Percentiles rank a stretch among this genome's conserved stretches.
phyloP scores from a whole-genome alignment of 2,329 filamentous ascomycete genomes.

The Scopulariopsis brevicaulis region DNA sequence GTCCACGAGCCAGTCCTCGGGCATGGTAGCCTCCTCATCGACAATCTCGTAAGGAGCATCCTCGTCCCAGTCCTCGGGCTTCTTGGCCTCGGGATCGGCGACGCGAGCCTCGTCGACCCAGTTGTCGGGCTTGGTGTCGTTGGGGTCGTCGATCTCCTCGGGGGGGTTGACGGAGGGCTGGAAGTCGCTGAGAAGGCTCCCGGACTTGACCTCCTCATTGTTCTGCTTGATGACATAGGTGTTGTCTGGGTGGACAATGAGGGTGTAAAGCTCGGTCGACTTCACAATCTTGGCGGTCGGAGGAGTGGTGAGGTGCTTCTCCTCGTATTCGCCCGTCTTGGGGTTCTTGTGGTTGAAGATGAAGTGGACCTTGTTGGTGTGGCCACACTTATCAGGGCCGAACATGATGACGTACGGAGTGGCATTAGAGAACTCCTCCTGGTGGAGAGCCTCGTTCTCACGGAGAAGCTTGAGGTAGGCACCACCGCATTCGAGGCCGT shows the following conservation, averaged over 20 bases:
- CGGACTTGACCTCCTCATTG: slow-evolving; percentile 77
- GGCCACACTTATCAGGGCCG: slow-evolving; percentile 96
- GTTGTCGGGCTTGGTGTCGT: slow-evolving; percentile 87
- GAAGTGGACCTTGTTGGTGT: slow-evolving; percentile 97
- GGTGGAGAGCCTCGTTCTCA: slow-evolving; percentile 92
- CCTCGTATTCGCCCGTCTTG: slow-evolving; percentile 98
- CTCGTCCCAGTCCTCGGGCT: slow-evolving; percentile 99
- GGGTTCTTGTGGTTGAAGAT: slow-evolving; percentile 99
- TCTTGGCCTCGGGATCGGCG: slow-evolving; percentile 80
- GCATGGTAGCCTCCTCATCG: slow-evolving; percentile 82
- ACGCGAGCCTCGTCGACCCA: slow-evolving; percentile 96
- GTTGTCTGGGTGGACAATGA: slow-evolving; percentile 95
- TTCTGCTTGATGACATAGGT: slow-evolving; percentile 89
- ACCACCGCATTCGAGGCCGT: slow-evolving; percentile 93
- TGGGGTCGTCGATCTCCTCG: slow-evolving; percentile 87
- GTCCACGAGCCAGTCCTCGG: slow-evolving; percentile 91
- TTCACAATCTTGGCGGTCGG: slow-evolving; percentile 83
- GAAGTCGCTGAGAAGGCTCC: slow-evolving; percentile 91
- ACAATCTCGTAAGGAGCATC: slow-evolving; percentile 94
- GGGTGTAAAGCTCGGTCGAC: slow-evolving; percentile 88
- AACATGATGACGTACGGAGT: slow-evolving; percentile 99
- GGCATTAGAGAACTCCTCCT: slow-evolving; percentile 94
- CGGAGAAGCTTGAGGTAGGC: slow-evolving; percentile 98
- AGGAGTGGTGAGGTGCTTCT: slow-evolving; percentile 89
- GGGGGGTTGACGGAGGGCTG: slow-evolving; percentile 83